Evolutionary conservation across 1,284 basidiomycete genomes (phyloP).

Genomic region (Cutaneotrichosporon sp.): DNA sequence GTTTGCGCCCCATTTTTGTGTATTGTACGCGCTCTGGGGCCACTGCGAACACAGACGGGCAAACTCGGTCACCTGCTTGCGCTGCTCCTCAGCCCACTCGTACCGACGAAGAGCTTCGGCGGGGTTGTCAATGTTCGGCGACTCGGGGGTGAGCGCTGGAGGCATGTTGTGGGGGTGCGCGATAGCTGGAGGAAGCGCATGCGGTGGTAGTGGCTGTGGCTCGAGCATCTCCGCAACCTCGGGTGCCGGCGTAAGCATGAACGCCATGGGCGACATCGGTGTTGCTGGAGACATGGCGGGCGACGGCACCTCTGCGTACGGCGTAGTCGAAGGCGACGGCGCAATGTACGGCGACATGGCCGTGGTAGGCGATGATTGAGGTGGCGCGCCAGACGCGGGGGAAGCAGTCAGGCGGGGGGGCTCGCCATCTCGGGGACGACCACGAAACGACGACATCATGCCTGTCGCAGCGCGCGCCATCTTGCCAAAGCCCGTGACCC

Average conservation of each 20-base stretch:
- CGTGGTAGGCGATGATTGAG: background rate
- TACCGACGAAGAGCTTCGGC: slow-evolving; percentile 16
- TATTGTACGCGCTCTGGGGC: slow-evolving; percentile 70
- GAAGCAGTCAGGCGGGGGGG: slow-evolving; percentile 9
- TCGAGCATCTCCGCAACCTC: slow-evolving; percentile 15
- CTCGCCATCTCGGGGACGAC: slow-evolving; percentile 20
- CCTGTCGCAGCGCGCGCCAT: slow-evolving; percentile 38
- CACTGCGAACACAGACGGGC: slow-evolving; percentile 56
- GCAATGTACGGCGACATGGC: slow-evolving; percentile 2
- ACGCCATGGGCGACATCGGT: slow-evolving; percentile 14
- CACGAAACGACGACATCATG: slow-evolving; percentile 23
- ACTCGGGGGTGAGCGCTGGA: slow-evolving; percentile 13
- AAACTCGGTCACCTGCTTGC: slow-evolving; percentile 31
- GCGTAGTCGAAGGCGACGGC: background rate
- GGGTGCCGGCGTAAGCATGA: slow-evolving; percentile 15
- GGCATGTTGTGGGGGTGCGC: slow-evolving; percentile 21
- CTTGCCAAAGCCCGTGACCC: slow-evolving; percentile 38
- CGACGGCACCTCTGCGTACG: slow-evolving; percentile 11
- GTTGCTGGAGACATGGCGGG: slow-evolving; percentile 3
- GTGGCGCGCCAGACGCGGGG: slow-evolving; percentile 1
- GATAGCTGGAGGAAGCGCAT: slow-evolving; percentile 16
- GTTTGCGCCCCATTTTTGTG: slow-evolving; percentile 64
- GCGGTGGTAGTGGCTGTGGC: slow-evolving; percentile 10
- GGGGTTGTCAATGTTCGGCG: slow-evolving; percentile 17
- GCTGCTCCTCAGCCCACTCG: slow-evolving; percentile 37